phyloP scores from a whole-genome alignment of 495 filamentous ascomycete species.

The Daldinia bambusicola region DNA sequence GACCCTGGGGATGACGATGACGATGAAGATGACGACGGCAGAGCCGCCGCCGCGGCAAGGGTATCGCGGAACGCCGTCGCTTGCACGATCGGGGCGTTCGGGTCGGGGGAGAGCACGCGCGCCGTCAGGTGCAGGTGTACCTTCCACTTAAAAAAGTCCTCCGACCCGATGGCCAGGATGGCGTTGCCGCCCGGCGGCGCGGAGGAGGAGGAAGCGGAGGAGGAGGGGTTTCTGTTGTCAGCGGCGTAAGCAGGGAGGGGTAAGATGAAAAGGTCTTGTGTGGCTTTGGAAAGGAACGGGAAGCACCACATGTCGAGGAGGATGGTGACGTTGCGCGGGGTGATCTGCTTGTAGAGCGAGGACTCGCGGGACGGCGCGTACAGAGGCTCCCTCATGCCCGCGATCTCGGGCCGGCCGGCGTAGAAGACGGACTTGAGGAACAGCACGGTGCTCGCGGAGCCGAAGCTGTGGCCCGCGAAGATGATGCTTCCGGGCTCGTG shows the following conservation, averaged over 20 bases:
- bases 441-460: constrained; percentile 74
- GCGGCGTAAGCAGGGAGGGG: constrained; percentile 73
- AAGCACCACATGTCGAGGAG: constrained; percentile 81
- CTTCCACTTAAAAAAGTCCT: constrained; percentile 77
- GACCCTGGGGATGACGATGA: too few species aligned
- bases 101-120: constrained; percentile 62
- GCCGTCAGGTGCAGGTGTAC: constrained; percentile 70
- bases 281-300: constrained; percentile 66
- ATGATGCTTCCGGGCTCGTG: constrained; percentile 74
- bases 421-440: constrained; percentile 79
- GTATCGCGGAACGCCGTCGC: constrained; percentile 44
- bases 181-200: constrained; percentile 57
- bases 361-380: constrained; percentile 62
- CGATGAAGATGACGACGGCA: too few species aligned
- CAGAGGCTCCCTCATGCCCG: constrained; percentile 51
- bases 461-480: constrained; percentile 81
- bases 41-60: too few species aligned
- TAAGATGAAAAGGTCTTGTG: constrained; percentile 66
- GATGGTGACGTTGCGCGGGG: constrained; percentile 65
- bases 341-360: constrained; percentile 68
- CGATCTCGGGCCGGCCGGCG: constrained; percentile 50
- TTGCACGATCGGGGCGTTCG: constrained; percentile 47
- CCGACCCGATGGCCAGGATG: constrained; percentile 72
- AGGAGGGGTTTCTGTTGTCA: not conserved
- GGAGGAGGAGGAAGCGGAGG: not conserved